These are phyloP conservation scores for Phytophthora boehmeriae DNA, from an alignment of 352 stramenopile species.

Conservation along the genomic window DNA sequence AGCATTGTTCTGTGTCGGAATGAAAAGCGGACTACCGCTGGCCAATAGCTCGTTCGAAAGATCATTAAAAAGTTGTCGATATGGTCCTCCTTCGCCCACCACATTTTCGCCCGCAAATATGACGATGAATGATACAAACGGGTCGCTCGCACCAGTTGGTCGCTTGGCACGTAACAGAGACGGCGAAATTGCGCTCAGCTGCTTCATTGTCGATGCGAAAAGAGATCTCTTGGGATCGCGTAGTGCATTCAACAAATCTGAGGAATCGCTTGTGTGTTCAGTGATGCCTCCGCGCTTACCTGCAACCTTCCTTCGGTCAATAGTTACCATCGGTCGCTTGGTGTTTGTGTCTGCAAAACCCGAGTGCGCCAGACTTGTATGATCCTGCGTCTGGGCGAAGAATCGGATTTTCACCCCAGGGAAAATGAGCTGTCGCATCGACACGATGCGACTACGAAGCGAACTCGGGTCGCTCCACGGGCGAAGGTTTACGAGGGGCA, in stretches of 20 bases:
- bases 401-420: constrained; percentile 79
- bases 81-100: constrained; percentile 78
- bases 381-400: constrained; percentile 72
- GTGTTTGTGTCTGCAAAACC: constrained; percentile 45
- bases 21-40: constrained; percentile 55
- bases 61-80: constrained; percentile 84
- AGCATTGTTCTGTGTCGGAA: constrained; percentile 73
- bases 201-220: constrained; percentile 67
- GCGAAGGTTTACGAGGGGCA: constrained; percentile 73
- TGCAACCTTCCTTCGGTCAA: constrained; percentile 67
- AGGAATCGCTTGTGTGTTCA: constrained; percentile 5
- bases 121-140: constrained; percentile 84
- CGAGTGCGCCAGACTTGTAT: constrained; percentile 61
- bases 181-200: constrained; percentile 53
- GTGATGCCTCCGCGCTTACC: constrained; percentile 28
- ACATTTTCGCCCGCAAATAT: constrained; percentile 82
- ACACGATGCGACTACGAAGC: constrained; percentile 54
- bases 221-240: constrained; percentile 61
- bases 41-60: constrained; percentile 71
- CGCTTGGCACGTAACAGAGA: constrained; percentile 66
- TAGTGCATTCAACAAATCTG: constrained; percentile 32
- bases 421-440: constrained; percentile 73
- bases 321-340: constrained; percentile 71
- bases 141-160: constrained; percentile 76
- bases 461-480: constrained; percentile 55